Evolutionary conservation across 2,329 filamentous ascomycete genomes (phyloP), one percentile per base, ranked within the genome.

Genomic region (Daldinia sp.): DNA sequence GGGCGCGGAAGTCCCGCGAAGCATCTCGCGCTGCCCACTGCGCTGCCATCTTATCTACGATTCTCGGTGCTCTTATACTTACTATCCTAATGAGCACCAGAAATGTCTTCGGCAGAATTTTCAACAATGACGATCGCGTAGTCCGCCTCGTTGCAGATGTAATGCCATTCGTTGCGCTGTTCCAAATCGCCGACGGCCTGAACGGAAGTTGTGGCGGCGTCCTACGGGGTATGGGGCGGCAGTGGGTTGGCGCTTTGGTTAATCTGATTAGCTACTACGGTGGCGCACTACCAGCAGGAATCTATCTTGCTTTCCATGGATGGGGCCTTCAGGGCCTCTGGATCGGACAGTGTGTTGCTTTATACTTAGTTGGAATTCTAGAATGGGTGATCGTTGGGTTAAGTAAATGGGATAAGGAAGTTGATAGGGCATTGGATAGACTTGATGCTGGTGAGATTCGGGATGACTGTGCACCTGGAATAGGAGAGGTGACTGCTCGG

Each of bases 151-250:
- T 94, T 0, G 88, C 91, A 0, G 82, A 90, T 15, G 91, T 97
- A 28, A 90, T 97, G 84, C 94, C 94, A 0, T 95, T 90, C 74
- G 93, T 97, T 0, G 94, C 93, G 0, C 83, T 97, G 2, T 97
- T 97, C 80, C 93, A 97, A 81, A 94, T 97, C 67, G 93, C 93
- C 0, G 93, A 97, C 77, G 94, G 93, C 0, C 81, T 97, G 37
- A 96, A 96, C 74, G 93, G 93, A 0, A 92, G 89, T 67, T 97
- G 93, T 76, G 93, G 94, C 1, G 93, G 94, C 1, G 89, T 89
- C 20, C 81, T 97, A 13, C 82, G 93, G 71, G 94, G 93, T 0
- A 96, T 95, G 92, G 94, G 93, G 2, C 83, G 92, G 61, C 93
- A 97, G 79, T 93, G 94, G 84, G 86, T 97, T 56, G 94, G 94